These are phyloP conservation scores for Fusarium austroafricanum DNA, from an alignment of 2,329 filamentous ascomycete genomes.

Conservation along the genomic window DNA sequence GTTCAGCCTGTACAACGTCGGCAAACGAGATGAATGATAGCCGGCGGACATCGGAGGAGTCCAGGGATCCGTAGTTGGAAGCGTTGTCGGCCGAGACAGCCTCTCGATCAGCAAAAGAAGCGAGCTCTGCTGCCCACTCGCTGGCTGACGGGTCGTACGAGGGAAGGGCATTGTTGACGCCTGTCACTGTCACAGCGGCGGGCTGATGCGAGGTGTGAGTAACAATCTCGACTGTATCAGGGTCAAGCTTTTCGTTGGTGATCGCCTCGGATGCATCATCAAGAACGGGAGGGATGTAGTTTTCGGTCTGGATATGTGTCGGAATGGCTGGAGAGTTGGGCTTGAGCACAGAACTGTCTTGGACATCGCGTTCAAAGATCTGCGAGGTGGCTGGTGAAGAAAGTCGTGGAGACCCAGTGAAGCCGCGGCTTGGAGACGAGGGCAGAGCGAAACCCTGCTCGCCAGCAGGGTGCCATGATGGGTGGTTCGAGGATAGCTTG, in stretches of 20 bases:
- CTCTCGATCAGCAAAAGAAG: slow-evolving; percentile 62
- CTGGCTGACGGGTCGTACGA: slow-evolving; percentile 57
- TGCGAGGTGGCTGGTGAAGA: slow-evolving; percentile 81
- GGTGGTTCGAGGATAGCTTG: slow-evolving; percentile 53
- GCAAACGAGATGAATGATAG: slow-evolving; percentile 97
- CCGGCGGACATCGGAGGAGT: slow-evolving; percentile 79
- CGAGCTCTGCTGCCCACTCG: slow-evolving; percentile 69
- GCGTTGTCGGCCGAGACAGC: slow-evolving; percentile 67
- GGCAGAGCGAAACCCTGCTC: slow-evolving; percentile 62
- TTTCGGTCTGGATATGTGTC: slow-evolving; percentile 92
- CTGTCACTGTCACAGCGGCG: slow-evolving; percentile 74
- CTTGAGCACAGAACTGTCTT: slow-evolving; percentile 75
- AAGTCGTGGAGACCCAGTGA: slow-evolving; percentile 78
- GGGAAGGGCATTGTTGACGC: slow-evolving; percentile 51
- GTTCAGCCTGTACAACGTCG: slow-evolving; percentile 90
- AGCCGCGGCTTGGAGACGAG: slow-evolving; percentile 72
- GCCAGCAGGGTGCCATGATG: slow-evolving; percentile 57
- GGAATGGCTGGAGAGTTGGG: slow-evolving; percentile 89
- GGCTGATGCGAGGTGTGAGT: slow-evolving; percentile 88
- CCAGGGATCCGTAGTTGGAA: slow-evolving; percentile 81
- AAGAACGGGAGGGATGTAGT: slow-evolving; percentile 90
- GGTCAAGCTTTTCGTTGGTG: slow-evolving; percentile 85
- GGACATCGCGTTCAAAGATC: slow-evolving; percentile 96
- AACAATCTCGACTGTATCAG: slow-evolving; percentile 91
- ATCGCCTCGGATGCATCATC: slow-evolving; percentile 94